Base-by-base conservation (phyloP, 345 rosid genomes). In the Euclidium syriacum region DNA sequence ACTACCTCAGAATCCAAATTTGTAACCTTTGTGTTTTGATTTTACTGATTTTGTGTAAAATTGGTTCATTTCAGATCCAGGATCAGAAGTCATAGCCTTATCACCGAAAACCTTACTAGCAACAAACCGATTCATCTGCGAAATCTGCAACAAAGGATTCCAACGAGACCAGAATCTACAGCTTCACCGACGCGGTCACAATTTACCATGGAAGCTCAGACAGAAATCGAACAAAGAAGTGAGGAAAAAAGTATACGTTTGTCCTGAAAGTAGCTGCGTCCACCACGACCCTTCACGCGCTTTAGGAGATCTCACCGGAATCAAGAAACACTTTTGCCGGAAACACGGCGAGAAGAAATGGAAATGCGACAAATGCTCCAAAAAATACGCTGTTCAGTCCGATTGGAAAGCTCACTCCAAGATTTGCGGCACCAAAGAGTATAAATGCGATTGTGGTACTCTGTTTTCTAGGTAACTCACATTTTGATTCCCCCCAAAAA, bases 371-470 rank as follows among this genome's bases (percentile, higher is more conserved):
- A 83, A 81, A 42, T 85, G 92, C 60, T 74, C 77, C 0, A 85
- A 85, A 82, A 81, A 74, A 33, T 85, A 85, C 55, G 92, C 88
- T 10, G 87, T 86, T 11, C 66, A 68, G 9, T 78, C 92, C 3
- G 89, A 86, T 27, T 81, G 83, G 83, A 86, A 81, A 73, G 88
- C 92, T 67, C 92, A 86, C n/a, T 46, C 65, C 4, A 85, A 85
- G 74, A 79, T 79, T 7, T 85, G 91, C 52, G 85, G 91, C 15
- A 75, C 91, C 2, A 81, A 76, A 74, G 88, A 83, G 65, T 83
- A 79, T 56, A 78, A 74, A 68, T 85, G 91, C 53, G 88, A 83
- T 42, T 83, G 91, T 64, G 83, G 86, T 68, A 75, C 81, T 62
- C 63, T 74, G 61, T 79, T 81, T 51, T 75, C 83, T 75, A 80